Base-by-base conservation (phyloP, 192 early-diverging fungal species). In the Coemansia reversa region DNA sequence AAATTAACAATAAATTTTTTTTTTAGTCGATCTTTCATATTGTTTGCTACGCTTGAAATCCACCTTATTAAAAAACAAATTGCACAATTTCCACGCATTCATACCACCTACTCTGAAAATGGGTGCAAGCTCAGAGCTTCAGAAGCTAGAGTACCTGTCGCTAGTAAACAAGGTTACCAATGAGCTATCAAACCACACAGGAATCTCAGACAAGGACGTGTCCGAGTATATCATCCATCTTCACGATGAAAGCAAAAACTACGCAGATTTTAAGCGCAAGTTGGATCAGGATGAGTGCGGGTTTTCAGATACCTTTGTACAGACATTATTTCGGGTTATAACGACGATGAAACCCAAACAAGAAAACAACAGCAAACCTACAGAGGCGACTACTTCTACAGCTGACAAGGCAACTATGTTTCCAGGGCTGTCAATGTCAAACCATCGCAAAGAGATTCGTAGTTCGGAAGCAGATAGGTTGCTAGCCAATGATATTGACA, bases 191-290 rank as follows among this genome's bases (percentile, higher is more conserved):
- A 97, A 97, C 79, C 97, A 99, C 69, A 90, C 85, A 32, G 93
- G 92, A 8, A 84, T 96, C 63, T 87, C 91, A 42, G 95, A 97
- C 83, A 94, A 93, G 73, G 87, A 87, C 24, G 69, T 91, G 52
- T 94, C 97, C 58, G 97, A 99, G 67, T 99, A 91, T 66, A 85
- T 99, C 48, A 88, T 99, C 42, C 84, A 90, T 63, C 65, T 97
- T 25, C 94, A 99, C 67, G 84, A 85, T 28, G 76, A 90, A 70
- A 85, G 84, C 62, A 83, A 76, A 53, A 81, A 72, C 58, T 76
- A 88, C 51, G 72, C 49, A 30, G 79, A 77, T 20, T 99, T 95
- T 75, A 90, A 90, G 53, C 63, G 72, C 27, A 81, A 75, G 35
- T 82, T 97, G 5, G 74, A 84, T 32, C 84, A 89, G 53, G 85